A percentile compares a stretch with the other conserved stretches of the same genome.
phyloP scores from a whole-genome alignment of 345 rosid genomes.

The Euphorbia lathyris region DNA sequence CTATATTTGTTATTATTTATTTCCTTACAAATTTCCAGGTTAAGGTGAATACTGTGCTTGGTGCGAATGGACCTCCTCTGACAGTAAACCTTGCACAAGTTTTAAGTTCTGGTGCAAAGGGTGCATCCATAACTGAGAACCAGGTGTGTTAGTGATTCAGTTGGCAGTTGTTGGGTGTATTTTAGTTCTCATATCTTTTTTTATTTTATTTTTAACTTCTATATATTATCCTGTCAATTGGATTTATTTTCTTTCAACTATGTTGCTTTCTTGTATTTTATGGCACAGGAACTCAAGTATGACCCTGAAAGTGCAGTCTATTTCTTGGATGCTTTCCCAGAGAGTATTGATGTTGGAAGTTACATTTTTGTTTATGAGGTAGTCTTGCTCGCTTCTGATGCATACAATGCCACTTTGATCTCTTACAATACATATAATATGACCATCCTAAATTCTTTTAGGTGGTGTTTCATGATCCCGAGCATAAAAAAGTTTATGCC shows the following conservation, averaged over 20 bases:
- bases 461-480: conserved; percentile 62
- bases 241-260: conserved; percentile 13
- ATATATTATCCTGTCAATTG: background rate
- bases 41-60: conserved; percentile 76
- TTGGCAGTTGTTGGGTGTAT: conserved; percentile 6
- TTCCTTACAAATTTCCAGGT: conserved; percentile 49
- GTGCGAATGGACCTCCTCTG: conserved; percentile 79
- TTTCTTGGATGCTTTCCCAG: conserved; percentile 54
- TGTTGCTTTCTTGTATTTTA: conserved; percentile 6
- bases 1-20: background rate
- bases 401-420: conserved; percentile 9
- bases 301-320: conserved; percentile 46
- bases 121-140: conserved; percentile 52
- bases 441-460: conserved; percentile 21
- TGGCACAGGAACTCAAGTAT: conserved; percentile 69
- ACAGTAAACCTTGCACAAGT: conserved; percentile 65
- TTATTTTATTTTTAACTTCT: too few relatives aligned
- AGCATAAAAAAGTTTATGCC: conserved; percentile 49
- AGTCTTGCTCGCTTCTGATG: conserved; percentile 17
- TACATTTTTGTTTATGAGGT: conserved; percentile 88
- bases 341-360: conserved; percentile 69
- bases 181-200: conserved; percentile 10
- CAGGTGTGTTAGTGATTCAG: conserved; percentile 44
- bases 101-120: conserved; percentile 46
- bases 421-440: conserved; percentile 13